Base-by-base conservation (phyloP, 2,329 filamentous ascomycete genomes). In the Huntiella abstrusa region DNA sequence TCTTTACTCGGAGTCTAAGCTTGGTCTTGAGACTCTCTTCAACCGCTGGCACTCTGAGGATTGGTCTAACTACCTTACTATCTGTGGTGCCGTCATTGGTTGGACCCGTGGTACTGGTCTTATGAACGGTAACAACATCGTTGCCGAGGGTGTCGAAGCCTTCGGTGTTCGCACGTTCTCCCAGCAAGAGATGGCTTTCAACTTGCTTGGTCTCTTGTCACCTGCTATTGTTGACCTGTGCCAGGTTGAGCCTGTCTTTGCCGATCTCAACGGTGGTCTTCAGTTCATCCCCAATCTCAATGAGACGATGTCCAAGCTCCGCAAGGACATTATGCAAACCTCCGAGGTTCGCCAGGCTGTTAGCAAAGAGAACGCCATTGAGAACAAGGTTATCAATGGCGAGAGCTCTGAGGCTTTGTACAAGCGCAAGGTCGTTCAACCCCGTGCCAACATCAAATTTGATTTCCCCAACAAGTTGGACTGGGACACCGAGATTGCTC, bases 161-260 rank as follows among this genome's bases (percentile, higher is more conserved):
- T 91, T 92, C 54, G 91, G 91, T 56, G 91, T 96, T 19, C 86
- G 91, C 56, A 98, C 91, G 3, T 98, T 98, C 71, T 96, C 88
- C 7, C 91, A 96, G 66, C 86, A 94, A 61, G 91, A 98, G 64
- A 98, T 98, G 91, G 91, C 91, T 12, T 98, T 98, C 72, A 98
- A 98, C 65, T 66, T 98, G 54, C 75, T 98, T 39, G 88, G 91
- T 54, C 75, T 98, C 45, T 94, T 98, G 91, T 83, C 87, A 1
- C 87, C 91, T 34, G 74, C 80, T 22, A 83, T 98, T 56, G 87
- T 94, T 54, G 86, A 98, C 59, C 75, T 98, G 38, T 98, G 91
- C 71, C 91, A 98, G 67, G 70, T 75, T 39, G 85, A 96, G 66
- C 92, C 91, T 8, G 86, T 98, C 50, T 96, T 91, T 64, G 91